Evolutionary conservation across 148 eudicot species (phyloP), one percentile per base, ranked within the genome.

Genomic region (Spergularia marina): DNA sequence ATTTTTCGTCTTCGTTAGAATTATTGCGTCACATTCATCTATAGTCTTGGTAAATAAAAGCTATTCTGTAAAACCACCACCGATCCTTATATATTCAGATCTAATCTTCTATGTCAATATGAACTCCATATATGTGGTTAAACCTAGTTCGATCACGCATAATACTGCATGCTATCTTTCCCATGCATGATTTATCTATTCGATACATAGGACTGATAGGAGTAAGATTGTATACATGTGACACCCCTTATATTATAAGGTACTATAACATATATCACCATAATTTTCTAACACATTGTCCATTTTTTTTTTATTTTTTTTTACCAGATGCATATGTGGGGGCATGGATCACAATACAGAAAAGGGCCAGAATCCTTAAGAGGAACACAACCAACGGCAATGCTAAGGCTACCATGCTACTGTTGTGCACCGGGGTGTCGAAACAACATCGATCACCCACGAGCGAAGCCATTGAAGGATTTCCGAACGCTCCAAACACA

Each of bases 321-420:
- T 8, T 36, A 47, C 1, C 69, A 90, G 96, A 91, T 91, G 96
- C 96, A 89, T 78, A 87, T 91, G 96, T 91, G 96, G 96, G 96
- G 93, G 53, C 93, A 91, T 81, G 96, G 96, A 78, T 91, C 93
- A 25, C 93, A 91, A 67, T 91, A 91, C 79, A 83, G 96, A 25
- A 91, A 85, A 76, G 92, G 96, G 0, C 92, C 96, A 20, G 96
- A 89, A 76, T 89, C 92, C 1, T 82, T 91, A 56, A 74, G 91
- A 66, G 96, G 93, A 64, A 87, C 88, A 23, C 96, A 91, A 68
- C 96, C 93, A 69, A 91, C 96, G 18, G 96, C 91, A 18, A 89
- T 91, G 96, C 89, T 89, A 25, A 80, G 93, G 80, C 89, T 89
- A 10, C 96, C 96, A 3, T 91, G 96, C 86, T 91, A 86, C 66